Percentiles rank a stretch among this genome's conserved stretches.
phyloP scores from a whole-genome alignment of 2,329 filamentous ascomycete genomes.

The Piedraia hortae region DNA sequence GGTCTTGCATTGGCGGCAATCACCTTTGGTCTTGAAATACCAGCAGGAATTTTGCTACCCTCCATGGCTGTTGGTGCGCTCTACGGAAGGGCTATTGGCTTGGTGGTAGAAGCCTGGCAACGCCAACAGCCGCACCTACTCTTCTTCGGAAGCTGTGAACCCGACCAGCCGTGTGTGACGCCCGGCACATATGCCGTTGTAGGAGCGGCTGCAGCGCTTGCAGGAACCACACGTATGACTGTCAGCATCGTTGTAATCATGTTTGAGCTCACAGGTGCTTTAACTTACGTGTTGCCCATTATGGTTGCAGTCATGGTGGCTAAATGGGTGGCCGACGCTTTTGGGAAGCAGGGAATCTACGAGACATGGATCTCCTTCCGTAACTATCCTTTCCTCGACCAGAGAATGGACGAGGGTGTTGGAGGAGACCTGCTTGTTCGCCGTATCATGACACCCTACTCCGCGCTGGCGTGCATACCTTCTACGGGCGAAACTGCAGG shows the following conservation, averaged over 20 bases:
- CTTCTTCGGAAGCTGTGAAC: conserved; percentile 50
- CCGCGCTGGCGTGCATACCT: conserved; percentile 71
- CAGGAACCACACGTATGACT: conserved; percentile 83
- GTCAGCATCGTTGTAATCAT: conserved; percentile 98
- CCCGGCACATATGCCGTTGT: conserved; percentile 93
- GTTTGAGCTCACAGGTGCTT: conserved; percentile 92
- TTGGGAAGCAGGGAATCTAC: conserved; percentile 81
- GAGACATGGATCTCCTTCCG: conserved; percentile 95
- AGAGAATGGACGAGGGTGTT: conserved; percentile 47
- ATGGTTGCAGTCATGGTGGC: conserved; percentile 97
- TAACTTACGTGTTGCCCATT: conserved; percentile 92
- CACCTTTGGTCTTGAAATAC: conserved; percentile 83
- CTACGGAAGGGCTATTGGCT: conserved; percentile 66
- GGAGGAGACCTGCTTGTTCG: conserved; percentile 69
- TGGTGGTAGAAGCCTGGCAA: conserved; percentile 73
- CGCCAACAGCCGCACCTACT: conserved; percentile 48
- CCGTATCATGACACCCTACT: conserved; percentile 74
- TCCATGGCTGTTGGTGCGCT: conserved; percentile 90
- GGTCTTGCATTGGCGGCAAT: conserved; percentile 66
- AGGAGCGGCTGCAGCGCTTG: conserved; percentile 78
- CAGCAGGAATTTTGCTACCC: conserved; percentile 81
- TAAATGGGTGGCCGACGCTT: conserved; percentile 94
- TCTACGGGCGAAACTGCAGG: conserved; percentile 58
- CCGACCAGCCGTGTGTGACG: conserved; percentile 66
- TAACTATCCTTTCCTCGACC: conserved; percentile 85